Percentiles rank a stretch among this genome's conserved stretches.
Conservation (phyloP, 768 basidiomycete species). For the Leccinum rimulosum region DNA sequence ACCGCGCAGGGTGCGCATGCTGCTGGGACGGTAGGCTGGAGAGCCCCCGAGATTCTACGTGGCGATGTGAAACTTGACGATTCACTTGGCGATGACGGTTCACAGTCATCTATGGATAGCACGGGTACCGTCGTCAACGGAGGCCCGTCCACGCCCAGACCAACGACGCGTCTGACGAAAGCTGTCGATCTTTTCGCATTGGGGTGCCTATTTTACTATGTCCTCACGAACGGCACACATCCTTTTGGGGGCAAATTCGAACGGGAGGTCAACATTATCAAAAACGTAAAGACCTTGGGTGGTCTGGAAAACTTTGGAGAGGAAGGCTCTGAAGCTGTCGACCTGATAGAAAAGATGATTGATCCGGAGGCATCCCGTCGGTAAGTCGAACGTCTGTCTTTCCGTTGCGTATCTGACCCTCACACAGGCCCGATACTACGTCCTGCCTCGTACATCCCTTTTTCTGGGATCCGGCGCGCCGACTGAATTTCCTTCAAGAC, state of each 20-base stretch:
- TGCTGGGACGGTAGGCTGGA: constrained; percentile 95
- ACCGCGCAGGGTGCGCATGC: constrained; percentile 87
- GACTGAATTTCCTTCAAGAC: constrained; percentile 93
- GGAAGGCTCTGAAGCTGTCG: constrained; percentile 87
- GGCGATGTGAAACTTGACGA: constrained; percentile 95
- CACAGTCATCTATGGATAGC: constrained; percentile 66
- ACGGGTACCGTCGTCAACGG: constrained; percentile 45
- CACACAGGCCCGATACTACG: constrained; percentile 76
- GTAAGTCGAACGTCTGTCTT: constrained; percentile 44
- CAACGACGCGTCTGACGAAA: constrained; percentile 78
- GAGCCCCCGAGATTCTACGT: constrained; percentile 92
- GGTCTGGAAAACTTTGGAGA: constrained; percentile 82
- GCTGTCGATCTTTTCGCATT: constrained; percentile 96
- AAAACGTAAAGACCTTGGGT: constrained; percentile 68
- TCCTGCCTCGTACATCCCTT: constrained; percentile 90
- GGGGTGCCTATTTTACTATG: constrained; percentile 94
- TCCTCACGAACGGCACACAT: constrained; percentile 85
- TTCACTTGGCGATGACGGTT: constrained; percentile 56
- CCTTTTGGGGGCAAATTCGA: constrained; percentile 94
- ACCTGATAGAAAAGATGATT: constrained; percentile 80
- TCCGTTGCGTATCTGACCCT: constrained; percentile 4
- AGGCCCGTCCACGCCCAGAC: constrained; percentile 14
- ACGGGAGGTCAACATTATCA: constrained; percentile 91
- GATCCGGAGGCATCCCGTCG: constrained; percentile 69
- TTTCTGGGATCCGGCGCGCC: constrained; percentile 90